Conservation (phyloP, 2,329 filamentous ascomycete genomes). For the Aspergillus jensenii region DNA sequence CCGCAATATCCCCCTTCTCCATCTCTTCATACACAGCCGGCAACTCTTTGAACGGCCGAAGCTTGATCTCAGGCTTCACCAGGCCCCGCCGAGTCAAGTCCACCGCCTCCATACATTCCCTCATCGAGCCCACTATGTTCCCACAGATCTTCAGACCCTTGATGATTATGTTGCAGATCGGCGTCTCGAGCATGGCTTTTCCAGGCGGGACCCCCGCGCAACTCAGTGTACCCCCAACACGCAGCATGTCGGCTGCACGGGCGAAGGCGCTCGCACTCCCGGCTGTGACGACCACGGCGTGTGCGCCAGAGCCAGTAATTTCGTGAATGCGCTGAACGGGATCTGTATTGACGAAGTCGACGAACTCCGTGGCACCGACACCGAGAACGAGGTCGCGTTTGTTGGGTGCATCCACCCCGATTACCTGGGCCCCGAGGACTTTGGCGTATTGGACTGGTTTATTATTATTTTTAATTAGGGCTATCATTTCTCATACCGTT, state of each 20-base stretch:
- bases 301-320: conserved; percentile 41
- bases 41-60: conserved; percentile 45
- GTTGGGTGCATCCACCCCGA: conserved; percentile 43
- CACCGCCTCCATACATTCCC: conserved; percentile 49
- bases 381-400: conserved; percentile 41
- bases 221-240: conserved; percentile 44
- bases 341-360: conserved; percentile 42
- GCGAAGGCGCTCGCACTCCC: conserved; percentile 44
- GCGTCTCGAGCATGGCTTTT: conserved; percentile 39
- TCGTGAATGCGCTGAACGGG: conserved; percentile 34
- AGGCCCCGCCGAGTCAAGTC: conserved; percentile 43
- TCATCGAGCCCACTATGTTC: conserved; percentile 46
- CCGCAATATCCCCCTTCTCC: conserved; percentile 45
- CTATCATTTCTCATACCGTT: neutral
- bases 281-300: conserved; percentile 45
- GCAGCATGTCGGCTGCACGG: conserved; percentile 46
- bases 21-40: conserved; percentile 46
- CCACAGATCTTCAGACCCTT: conserved; percentile 45
- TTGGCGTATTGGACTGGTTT: conserved; percentile 45
- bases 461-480: neutral
- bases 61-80: conserved; percentile 43
- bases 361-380: conserved; percentile 41
- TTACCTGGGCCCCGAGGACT: conserved; percentile 42
- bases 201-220: conserved; percentile 47
- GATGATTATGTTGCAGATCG: conserved; percentile 47